Base-by-base conservation (phyloP, 1,284 basidiomycete species). In the Chalciporus sp. region DNA sequence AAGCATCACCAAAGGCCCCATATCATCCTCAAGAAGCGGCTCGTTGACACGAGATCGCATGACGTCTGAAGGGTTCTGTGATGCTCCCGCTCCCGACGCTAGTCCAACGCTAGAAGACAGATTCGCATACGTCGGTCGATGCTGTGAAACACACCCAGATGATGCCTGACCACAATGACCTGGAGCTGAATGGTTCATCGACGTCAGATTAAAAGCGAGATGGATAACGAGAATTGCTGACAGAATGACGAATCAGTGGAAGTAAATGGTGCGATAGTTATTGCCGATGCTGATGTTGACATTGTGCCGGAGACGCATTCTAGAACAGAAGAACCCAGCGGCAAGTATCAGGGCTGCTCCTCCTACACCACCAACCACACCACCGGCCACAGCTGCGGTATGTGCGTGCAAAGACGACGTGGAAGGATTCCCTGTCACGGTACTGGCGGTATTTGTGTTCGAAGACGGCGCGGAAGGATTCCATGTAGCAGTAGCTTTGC, bases 361-460 rank as follows among this genome's bases (percentile, higher is more conserved):
- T 19, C 29, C 50, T 23, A 60, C 3, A 20, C 53, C 50, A 4
- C 58, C 58, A 12, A 60, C 44, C 3, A 51, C 47, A 33, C 54
- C 58, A 35, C 58, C 58, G 26, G 45, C 42, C 3, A 60, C 20
- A 14, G 17, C 46, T 14, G 45, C 50, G 1, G 29, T 44, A n/a
- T 42, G 28, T 16, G 23, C 26, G 23, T 35, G 41, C 19, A 37
- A 42, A 5, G 43, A 45, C 3, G 42, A 44, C 17, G 37, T 12
- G 14, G 50, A 46, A n/a, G 50, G 5, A 12, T 23, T 23, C 23
- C 23, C 23, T 6, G 23, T 23, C n/a, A 23, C 23, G n/a, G n/a
- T 23, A 23, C 2, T 23, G 3, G 23, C 6, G 23, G 23, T 23
- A 23, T 23, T 23, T 23, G 33, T 11, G 23, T 33, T 11, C 10